Evolutionary conservation across 495 filamentous ascomycete species (phyloP), one percentile per base, ranked within the genome.

Genomic region (Geoglossum glabrum): DNA sequence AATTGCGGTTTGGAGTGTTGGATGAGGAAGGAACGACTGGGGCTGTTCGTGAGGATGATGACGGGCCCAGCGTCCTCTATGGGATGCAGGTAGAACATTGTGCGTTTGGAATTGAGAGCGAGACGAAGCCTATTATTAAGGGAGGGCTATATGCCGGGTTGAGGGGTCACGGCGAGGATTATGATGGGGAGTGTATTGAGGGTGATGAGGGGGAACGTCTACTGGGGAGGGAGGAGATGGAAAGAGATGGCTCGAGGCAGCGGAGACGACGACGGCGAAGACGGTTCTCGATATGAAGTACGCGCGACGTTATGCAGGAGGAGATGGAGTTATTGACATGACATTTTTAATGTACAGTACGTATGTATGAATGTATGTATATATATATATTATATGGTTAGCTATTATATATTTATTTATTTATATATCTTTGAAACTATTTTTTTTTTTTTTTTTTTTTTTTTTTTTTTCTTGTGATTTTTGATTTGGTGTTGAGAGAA

Each of bases 1-100:
- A 67, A 31, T 46, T 72, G 47, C 61, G 62, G 31, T 72, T 72
- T 54, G 70, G 70, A 0, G 67, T 72, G 11, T 46, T 65, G 25
- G 49, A 28, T 30, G 49, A 52, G 10, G 23, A 52, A 19, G 40
- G 40, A 0, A 0, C 4, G 6, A 28, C 15, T 47, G 43, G 6
- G 15, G 15, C 7, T 17, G 43, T 6, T 47, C 7, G 26, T n/a
- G 49, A 31, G 49, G 49, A 52, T 8, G 49, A 17, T 3, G 49
- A 52, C 1, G 26, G 28, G 25, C 7, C 0, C 7, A 30, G 25
- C 3, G 11, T 27, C 1, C 11, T 52, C 25, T 52, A 52, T 30
- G 49, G 49, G 4, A 52, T 4, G 23, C 28, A 21, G 26, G 49
- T 52, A 4, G 49, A 52, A 26, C 49, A 52, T 30, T 52, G 49